Conservation (phyloP, 148 eudicot genomes). For the Amaranthus hypochondriacus region DNA sequence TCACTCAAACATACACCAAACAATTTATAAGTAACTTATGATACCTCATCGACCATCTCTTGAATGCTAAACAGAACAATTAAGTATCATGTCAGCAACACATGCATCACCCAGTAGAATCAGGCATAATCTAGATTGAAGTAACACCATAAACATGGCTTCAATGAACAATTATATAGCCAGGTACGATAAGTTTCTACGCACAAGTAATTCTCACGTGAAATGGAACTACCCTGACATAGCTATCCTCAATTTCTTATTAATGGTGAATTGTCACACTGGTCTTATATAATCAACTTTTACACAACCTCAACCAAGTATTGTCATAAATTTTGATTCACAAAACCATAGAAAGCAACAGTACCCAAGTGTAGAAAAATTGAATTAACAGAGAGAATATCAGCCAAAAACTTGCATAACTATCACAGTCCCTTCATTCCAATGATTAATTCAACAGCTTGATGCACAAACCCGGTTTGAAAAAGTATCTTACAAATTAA, state of each 20-base stretch:
- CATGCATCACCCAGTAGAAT: too few relatives aligned
- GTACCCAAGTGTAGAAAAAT: too few relatives aligned
- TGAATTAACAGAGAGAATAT: background rate
- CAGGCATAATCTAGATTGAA: too few relatives aligned
- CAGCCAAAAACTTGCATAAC: background rate
- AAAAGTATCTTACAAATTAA: too few relatives aligned
- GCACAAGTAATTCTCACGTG: background rate
- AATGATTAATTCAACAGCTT: too few relatives aligned
- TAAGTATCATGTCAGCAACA: background rate
- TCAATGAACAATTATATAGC: too few relatives aligned
- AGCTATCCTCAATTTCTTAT: background rate
- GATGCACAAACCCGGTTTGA: too few relatives aligned
- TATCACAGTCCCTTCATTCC: too few relatives aligned
- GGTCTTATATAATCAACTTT: background rate
- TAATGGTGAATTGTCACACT: background rate
- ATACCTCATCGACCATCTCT: background rate
- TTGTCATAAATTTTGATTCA: background rate
- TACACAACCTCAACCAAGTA: background rate
- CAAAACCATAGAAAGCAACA: background rate
- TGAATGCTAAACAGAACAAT: background rate
- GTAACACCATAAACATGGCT: too few relatives aligned
- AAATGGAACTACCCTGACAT: background rate
- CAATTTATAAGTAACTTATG: too few relatives aligned
- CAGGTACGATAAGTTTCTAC: too few relatives aligned
- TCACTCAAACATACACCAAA: too few relatives aligned